Base-by-base conservation (phyloP, 1,284 basidiomycete species). In the Trichosporon coremiiforme region DNA sequence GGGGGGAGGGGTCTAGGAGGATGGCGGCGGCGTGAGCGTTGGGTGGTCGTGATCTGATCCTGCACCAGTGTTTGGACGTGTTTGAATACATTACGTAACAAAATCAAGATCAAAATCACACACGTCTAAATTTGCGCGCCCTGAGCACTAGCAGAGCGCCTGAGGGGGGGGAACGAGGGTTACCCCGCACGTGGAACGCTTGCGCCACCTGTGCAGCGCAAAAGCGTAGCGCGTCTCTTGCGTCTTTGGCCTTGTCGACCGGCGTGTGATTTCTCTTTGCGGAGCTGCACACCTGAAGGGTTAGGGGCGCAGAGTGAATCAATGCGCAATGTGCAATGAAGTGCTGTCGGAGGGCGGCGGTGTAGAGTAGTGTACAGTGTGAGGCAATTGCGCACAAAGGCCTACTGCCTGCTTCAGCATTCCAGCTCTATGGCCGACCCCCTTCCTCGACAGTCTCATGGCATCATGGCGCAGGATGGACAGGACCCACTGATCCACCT, bases 31-130 rank as follows among this genome's bases (percentile, higher is more conserved):
- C 57, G 50, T 53, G 50, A 53, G 50, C 57, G 29, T n/a, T 10
- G 57, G 17, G 29, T 22, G 15, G 9, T 60, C 15, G 57, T 25
- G 29, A 45, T 45, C 41, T 62, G 57, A 62, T 62, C 57, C 57
- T 62, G 57, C 57, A 33, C 50, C 50, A 53, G 57, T 62, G 57
- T 62, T 62, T 62, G 57, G 57, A 62, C 31, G 57, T 62, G 57
- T 62, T 62, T 62, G 8, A 8, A 4, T 5, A 4, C 8, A 17
- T 62, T 62, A 62, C 57, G 57, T 62, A 62, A 62, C 57, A 62
- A 62, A 33, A 62, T 62, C 57, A 62, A 62, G 31, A 62, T 62
- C 57, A 62, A 62, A 62, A 62, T 62, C 57, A 62, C 57, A 62
- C 57, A 62, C 57, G 57, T 62, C 57, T 25, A 53, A 53, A 53